A percentile compares a stretch with the other conserved stretches of the same genome.
Conservation (phyloP, 805 yeast genomes). For the Candida insectalens region DNA sequence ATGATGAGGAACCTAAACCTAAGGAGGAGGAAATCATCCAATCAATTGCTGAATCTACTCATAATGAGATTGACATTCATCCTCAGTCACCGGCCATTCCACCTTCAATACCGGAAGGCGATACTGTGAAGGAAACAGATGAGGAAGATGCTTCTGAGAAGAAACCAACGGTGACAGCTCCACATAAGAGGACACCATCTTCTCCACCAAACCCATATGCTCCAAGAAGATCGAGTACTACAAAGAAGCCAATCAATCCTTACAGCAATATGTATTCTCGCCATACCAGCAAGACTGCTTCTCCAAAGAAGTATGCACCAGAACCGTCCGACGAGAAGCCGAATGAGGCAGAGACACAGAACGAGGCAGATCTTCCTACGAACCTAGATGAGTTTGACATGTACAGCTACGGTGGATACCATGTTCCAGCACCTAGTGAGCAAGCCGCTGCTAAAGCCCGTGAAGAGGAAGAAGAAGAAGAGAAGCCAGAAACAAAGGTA, state of each 20-base stretch:
- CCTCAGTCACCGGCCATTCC: too few species aligned
- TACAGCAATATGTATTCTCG: slow-evolving; percentile 6
- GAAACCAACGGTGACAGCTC: slow-evolving; percentile 1
- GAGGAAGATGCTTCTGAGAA: not conserved
- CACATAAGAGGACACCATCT: not conserved
- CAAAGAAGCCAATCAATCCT: slow-evolving; percentile 2
- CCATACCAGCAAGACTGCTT: not conserved
- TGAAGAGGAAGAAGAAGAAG: not conserved
- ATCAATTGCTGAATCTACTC: not conserved
- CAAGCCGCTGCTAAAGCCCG: slow-evolving; percentile 1
- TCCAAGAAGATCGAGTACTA: not conserved
- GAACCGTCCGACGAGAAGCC: not conserved
- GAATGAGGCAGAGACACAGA: not conserved
- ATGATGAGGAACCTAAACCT: not conserved
- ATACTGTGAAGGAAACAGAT: not conserved
- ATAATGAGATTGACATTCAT: not conserved
- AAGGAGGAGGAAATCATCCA: too few species aligned
- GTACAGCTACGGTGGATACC: slow-evolving; percentile 24
- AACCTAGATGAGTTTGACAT: slow-evolving; percentile 15
- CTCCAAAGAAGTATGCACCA: not conserved
- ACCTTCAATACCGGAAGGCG: too few species aligned
- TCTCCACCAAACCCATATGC: not conserved
- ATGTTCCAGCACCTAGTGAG: slow-evolving; percentile 11
- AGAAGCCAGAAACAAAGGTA: not conserved
- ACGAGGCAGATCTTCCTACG: slow-evolving; percentile 7